Evolutionary conservation across 345 rosid species (phyloP), one percentile per base, ranked within the genome.

Genomic region (Gossypium longicalyx): DNA sequence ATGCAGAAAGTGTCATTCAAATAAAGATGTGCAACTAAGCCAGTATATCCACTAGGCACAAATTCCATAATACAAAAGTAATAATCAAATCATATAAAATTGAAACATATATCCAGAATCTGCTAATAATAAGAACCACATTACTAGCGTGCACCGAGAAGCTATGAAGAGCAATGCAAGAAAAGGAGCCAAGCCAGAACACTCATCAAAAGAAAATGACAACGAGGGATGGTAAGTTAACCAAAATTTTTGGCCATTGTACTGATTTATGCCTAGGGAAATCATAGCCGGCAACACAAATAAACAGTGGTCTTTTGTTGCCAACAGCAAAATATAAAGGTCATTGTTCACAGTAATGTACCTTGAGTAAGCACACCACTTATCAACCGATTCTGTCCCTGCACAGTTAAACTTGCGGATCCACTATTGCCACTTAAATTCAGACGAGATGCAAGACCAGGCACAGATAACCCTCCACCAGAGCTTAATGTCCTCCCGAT

Each of bases 331-430:
- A 67, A 47, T 34, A 34, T 11, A 29, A 12, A 4, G 67, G 45
- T 45, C 25, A 13, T 49, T 20, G 45, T 69, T 51, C 25, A 27
- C 3, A 9, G 45, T 25, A 34, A 67, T n/a, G 65, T 81, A 95
- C 99, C 99, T 87, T 90, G 99, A 66, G 97, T 91, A 83, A 93
- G 90, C 70, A 91, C 89, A 70, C 90, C 89, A 70, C 92, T 79
- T 90, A 93, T 79, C 79, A 96, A 73, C 67, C 97, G 86, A 87
- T 96, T 96, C 83, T 93, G 98, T 67, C 94, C 97, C 77, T 91
- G 99, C 67, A 89, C 78, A 57, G 83, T 84, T 78, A 93, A 79
- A 80, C 85, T 89, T 73, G 91, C 97, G 73, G 99, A 91, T 77
- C 98, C 99, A 51, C 86, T 86, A 82, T 87, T 96, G 62, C 85